Evolutionary conservation across 345 rosid genomes (phyloP).

Genomic region (Firmiana major): DNA sequence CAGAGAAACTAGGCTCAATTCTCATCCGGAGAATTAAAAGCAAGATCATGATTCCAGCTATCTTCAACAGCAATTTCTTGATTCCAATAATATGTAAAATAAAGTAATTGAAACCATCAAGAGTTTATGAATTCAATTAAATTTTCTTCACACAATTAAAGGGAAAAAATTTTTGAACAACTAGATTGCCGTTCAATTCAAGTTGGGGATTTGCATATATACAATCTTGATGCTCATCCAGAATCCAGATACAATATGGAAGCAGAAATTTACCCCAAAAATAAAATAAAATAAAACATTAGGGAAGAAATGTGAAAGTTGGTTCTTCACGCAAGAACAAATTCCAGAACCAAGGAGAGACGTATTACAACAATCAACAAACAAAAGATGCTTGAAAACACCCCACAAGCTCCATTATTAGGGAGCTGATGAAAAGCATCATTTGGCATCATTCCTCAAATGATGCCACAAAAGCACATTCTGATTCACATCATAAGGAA

Average conservation of each 20-base stretch:
- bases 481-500: constrained; percentile 17
- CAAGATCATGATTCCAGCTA: constrained; percentile 1
- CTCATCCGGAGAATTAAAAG: not conserved
- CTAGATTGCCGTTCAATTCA: not conserved
- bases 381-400: constrained; percentile 19
- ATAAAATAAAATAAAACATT: not conserved
- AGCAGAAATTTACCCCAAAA: not conserved
- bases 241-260: not conserved
- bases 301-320: not conserved
- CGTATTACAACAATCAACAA: not conserved
- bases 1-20: not conserved
- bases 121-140: not conserved
- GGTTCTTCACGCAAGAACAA: constrained; percentile 18
- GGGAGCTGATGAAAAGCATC: constrained; percentile 8
- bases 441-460: constrained; percentile 23
- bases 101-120: not conserved
- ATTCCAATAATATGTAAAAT: not conserved
- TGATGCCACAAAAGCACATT: constrained; percentile 13
- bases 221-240: not conserved
- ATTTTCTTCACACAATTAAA: not conserved
- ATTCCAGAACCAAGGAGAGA: constrained; percentile 5
- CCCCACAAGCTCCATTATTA: constrained; percentile 19
- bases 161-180: not conserved
- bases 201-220: not conserved
- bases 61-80: not conserved